These are phyloP conservation scores for Alternaria rosae DNA, from an alignment of 2,329 filamentous ascomycete genomes.

Conservation along the genomic window DNA sequence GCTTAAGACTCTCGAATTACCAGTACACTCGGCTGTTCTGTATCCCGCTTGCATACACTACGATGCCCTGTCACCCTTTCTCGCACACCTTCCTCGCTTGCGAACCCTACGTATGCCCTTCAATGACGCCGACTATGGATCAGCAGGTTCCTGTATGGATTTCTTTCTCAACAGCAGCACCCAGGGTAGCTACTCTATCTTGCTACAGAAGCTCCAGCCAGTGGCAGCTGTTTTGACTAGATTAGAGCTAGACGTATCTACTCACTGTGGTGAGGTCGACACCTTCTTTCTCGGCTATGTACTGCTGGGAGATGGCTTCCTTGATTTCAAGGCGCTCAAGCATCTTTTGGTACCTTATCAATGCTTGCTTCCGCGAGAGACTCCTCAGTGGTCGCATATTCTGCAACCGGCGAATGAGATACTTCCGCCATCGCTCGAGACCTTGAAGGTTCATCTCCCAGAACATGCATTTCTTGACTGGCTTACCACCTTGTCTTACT, in stretches of 20 bases:
- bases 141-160: too few species aligned
- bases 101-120: background rate
- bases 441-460: background rate
- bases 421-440: background rate
- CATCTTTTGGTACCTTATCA: background rate
- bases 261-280: background rate
- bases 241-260: background rate
- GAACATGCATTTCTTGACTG: background rate
- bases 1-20: background rate
- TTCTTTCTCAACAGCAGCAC: too few species aligned
- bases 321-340: background rate
- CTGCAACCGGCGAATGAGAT: background rate
- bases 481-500: background rate
- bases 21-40: background rate
- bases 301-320: background rate
- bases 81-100: background rate
- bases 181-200: background rate
- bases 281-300: background rate
- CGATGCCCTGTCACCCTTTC: background rate
- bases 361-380: background rate
- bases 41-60: background rate
- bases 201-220: background rate
- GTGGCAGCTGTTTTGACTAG: background rate
- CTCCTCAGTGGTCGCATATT: background rate
- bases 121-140: background rate